Conservation (phyloP, 768 basidiomycete species). For the Calocybe indica region DNA sequence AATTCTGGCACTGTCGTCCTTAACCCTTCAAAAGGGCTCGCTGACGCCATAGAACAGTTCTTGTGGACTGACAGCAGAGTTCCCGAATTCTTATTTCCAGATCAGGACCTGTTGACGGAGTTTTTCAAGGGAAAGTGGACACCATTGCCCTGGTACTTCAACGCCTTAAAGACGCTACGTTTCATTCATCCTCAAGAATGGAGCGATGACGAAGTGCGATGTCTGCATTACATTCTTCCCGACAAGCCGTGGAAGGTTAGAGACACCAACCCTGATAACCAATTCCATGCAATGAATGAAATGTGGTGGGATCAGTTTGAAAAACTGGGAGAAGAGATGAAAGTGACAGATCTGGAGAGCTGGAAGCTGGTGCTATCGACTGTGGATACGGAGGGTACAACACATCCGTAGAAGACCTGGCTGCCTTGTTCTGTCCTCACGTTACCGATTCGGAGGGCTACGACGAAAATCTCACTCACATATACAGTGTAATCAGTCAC, state of each 20-base stretch:
- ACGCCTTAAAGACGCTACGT: slow-evolving; percentile 86
- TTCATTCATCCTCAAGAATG: slow-evolving; percentile 69
- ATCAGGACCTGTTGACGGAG: slow-evolving; percentile 86
- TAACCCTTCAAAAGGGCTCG: slow-evolving; percentile 57
- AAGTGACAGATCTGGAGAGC: slow-evolving; percentile 34
- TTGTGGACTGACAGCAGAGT: slow-evolving; percentile 41
- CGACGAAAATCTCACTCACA: not conserved
- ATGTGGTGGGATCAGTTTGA: slow-evolving; percentile 85
- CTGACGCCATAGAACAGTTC: slow-evolving; percentile 47
- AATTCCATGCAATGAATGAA: slow-evolving; percentile 48
- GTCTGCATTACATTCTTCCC: slow-evolving; percentile 80
- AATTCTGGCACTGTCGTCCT: slow-evolving; percentile 91
- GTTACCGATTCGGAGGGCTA: not conserved
- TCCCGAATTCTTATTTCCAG: slow-evolving; percentile 60
- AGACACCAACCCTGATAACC: slow-evolving; percentile 24
- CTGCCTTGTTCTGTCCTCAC: not conserved
- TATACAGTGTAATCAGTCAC: slow-evolving; percentile 36
- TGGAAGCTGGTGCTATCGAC: slow-evolving; percentile 47
- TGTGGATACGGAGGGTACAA: slow-evolving; percentile 27
- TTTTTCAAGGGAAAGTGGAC: slow-evolving; percentile 77
- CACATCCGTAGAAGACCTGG: not conserved
- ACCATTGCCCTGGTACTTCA: slow-evolving; percentile 82
- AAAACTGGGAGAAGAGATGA: slow-evolving; percentile 36
- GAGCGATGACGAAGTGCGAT: slow-evolving; percentile 80
- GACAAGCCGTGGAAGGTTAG: slow-evolving; percentile 84